Evolutionary conservation across 352 stramenopile species (phyloP).

Genomic region (Globisporangium middletonii): DNA sequence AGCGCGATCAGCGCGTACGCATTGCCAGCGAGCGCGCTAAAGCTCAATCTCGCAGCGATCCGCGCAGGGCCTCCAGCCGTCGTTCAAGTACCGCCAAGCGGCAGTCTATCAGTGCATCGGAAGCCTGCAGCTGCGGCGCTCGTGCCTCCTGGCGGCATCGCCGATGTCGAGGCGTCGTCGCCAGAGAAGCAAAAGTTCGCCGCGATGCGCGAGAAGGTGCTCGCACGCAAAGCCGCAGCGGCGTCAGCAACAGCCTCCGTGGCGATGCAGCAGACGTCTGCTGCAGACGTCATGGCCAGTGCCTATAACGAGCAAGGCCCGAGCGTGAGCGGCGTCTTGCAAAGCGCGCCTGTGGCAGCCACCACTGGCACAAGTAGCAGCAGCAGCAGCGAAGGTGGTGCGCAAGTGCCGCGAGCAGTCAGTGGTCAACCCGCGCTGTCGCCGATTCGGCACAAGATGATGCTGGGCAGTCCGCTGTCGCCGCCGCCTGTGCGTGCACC

Average conservation of each 20-base stretch:
- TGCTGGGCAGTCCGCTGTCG: slow-evolving; percentile 14
- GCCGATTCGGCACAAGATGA: slow-evolving; percentile 42
- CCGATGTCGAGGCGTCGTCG: slow-evolving; percentile 7
- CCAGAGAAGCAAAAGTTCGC: slow-evolving; percentile 33
- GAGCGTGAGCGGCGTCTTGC: not conserved
- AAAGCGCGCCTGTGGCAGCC: not conserved
- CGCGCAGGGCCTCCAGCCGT: slow-evolving; percentile 1
- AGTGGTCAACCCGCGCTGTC: slow-evolving; percentile 15
- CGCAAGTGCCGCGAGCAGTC: not conserved
- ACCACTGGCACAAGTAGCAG: not conserved
- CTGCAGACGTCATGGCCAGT: not conserved
- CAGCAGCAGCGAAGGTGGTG: not conserved
- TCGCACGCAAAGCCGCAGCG: slow-evolving; percentile 17
- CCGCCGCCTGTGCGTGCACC: slow-evolving; percentile 5
- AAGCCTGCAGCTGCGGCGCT: slow-evolving; percentile 4
- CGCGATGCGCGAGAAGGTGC: slow-evolving; percentile 39
- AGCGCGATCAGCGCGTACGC: slow-evolving; percentile 19
- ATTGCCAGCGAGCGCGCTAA: slow-evolving; percentile 7
- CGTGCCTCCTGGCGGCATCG: slow-evolving; percentile 1
- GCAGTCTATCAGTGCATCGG: not conserved
- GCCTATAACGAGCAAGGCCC: not conserved
- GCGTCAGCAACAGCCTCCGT: not conserved
- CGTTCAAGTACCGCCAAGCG: slow-evolving; percentile 1
- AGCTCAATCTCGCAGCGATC: slow-evolving; percentile 20
- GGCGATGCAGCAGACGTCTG: not conserved